These are phyloP conservation scores for Malus hybrid DNA, from an alignment of 331 rosid genomes.

Conservation along the genomic window DNA sequence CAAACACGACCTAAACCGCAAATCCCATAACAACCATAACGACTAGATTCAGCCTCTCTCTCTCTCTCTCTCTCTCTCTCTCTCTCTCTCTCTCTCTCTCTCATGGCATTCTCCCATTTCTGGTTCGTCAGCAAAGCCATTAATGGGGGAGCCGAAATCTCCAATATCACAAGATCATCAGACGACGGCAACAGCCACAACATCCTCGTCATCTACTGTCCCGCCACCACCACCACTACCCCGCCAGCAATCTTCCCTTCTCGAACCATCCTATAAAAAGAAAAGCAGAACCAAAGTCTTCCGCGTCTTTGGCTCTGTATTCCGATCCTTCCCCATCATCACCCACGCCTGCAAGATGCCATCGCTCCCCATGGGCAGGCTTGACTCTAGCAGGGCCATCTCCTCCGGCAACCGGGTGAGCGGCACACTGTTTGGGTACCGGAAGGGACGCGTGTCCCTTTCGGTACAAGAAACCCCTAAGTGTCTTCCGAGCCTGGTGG, in stretches of 20 bases:
- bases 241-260: conserved; percentile 18
- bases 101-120: conserved; percentile 15
- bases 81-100: not conserved
- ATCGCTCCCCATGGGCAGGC: conserved; percentile 15
- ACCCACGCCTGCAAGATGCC: conserved; percentile 58
- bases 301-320: conserved; percentile 50
- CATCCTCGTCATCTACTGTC: not conserved
- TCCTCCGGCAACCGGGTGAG: conserved; percentile 24
- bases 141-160: conserved; percentile 33
- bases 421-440: conserved; percentile 59
- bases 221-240: conserved; percentile 2
- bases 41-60: not conserved
- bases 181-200: not conserved
- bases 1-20: not conserved
- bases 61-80: not conserved
- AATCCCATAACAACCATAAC: conserved; percentile 12
- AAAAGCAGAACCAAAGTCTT: conserved; percentile 33
- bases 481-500: conserved; percentile 39
- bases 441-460: conserved; percentile 60
- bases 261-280: conserved; percentile 45
- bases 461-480: conserved; percentile 50
- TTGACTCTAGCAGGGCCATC: not conserved
- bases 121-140: conserved; percentile 15
- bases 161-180: not conserved
- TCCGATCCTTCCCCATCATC: conserved; percentile 67